Percentiles rank a stretch among this genome's conserved stretches.
Evolutionary conservation across 1,284 basidiomycete species (phyloP).

Genomic region (Ceratobasidium sp.): DNA sequence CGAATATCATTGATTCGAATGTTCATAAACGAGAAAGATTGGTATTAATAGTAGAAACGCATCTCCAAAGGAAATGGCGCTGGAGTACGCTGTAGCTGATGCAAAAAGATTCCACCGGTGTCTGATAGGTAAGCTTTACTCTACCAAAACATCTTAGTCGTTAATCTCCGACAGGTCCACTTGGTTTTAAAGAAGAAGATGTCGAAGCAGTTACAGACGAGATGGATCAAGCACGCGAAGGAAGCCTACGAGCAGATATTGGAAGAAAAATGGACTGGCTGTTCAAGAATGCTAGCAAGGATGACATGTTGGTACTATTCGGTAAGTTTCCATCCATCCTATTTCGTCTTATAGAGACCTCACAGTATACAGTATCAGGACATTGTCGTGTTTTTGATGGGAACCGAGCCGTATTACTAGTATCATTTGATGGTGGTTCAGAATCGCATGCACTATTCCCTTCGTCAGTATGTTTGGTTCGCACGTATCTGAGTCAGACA

Average conservation of each 20-base stretch:
- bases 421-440: not conserved
- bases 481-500: not conserved
- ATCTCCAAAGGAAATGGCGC: not conserved
- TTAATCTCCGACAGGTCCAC: not conserved
- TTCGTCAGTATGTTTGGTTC: not conserved
- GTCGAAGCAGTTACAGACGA: not conserved
- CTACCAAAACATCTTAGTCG: not conserved
- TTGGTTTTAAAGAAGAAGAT: not conserved
- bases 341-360: not conserved
- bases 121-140: not conserved
- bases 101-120: constrained; percentile 11
- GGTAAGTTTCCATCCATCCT: not conserved
- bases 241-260: not conserved
- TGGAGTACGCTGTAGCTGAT: constrained; percentile 8
- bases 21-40: not conserved
- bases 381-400: not conserved
- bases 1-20: not conserved
- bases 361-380: not conserved
- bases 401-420: not conserved
- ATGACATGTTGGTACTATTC: constrained; percentile 17
- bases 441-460: too few relatives aligned
- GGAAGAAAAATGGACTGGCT: not conserved
- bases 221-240: not conserved
- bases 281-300: not conserved
- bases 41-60: not conserved